Percentiles rank a stretch among this genome's conserved stretches.
phyloP scores from a whole-genome alignment of 2,329 filamentous ascomycete genomes.

The Epichloe glyceriae region DNA sequence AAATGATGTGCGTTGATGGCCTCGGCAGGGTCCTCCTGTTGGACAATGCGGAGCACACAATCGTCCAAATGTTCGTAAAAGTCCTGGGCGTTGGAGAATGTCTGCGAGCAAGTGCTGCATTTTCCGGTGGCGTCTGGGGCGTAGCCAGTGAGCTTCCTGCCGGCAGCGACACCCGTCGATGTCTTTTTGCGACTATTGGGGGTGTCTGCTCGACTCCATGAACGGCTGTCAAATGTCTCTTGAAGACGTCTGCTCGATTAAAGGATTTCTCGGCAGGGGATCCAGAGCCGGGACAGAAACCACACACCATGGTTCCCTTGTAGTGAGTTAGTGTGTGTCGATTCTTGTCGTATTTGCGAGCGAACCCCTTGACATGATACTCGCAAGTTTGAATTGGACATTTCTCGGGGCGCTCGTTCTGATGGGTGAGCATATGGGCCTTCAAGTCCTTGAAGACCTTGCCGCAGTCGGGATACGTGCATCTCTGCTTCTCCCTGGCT shows the following conservation, averaged over 20 bases:
- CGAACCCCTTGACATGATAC: conserved; percentile 85
- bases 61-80: conserved; percentile 95
- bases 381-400: conserved; percentile 87
- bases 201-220: conserved; percentile 89
- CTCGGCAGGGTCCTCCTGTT: conserved; percentile 57
- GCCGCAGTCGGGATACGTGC: conserved; percentile 73
- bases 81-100: conserved; percentile 86
- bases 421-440: conserved; percentile 89
- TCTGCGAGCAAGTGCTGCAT: conserved; percentile 86
- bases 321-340: conserved; percentile 88
- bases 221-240: conserved; percentile 79
- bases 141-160: conserved; percentile 58
- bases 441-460: conserved; percentile 83
- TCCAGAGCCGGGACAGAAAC: conserved; percentile 82
- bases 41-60: conserved; percentile 58
- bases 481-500: conserved; percentile 56
- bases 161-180: conserved; percentile 24
- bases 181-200: conserved; percentile 78
- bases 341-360: conserved; percentile 94
- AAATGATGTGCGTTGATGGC: conserved; percentile 55
- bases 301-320: conserved; percentile 95
- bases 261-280: conserved; percentile 89
- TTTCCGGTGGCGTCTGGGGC: conserved; percentile 75
- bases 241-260: conserved; percentile 92
- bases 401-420: conserved; percentile 82